Conservation (phyloP, 352 stramenopile genomes). For the Pilasporangium apinafurcum region DNA sequence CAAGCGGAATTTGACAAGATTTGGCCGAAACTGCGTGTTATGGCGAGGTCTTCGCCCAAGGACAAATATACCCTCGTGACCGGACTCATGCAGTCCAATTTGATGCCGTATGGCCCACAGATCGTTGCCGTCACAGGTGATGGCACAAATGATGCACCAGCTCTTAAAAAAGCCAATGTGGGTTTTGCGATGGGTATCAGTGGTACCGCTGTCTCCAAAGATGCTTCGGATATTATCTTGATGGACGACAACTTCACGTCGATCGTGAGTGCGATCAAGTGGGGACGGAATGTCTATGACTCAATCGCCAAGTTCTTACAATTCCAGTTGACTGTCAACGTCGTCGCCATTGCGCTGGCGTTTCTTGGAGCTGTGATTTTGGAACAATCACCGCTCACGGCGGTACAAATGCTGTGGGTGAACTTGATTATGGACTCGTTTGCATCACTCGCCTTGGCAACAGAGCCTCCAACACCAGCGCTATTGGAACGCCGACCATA, state of each 20-base stretch:
- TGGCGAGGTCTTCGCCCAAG: slow-evolving; percentile 91
- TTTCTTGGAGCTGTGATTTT: slow-evolving; percentile 85
- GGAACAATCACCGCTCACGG: slow-evolving; percentile 87
- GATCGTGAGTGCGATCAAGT: slow-evolving; percentile 95
- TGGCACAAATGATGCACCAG: slow-evolving; percentile 95
- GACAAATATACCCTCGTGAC: slow-evolving; percentile 97
- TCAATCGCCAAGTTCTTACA: slow-evolving; percentile 98
- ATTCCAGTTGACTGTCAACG: slow-evolving; percentile 97
- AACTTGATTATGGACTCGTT: slow-evolving; percentile 99
- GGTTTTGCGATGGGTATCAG: slow-evolving; percentile 97
- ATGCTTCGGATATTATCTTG: slow-evolving; percentile 95
- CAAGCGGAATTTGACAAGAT: slow-evolving; percentile 90
- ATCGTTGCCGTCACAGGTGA: slow-evolving; percentile 95
- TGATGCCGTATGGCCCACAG: slow-evolving; percentile 75
- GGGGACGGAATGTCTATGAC: slow-evolving; percentile 95
- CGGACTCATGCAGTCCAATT: slow-evolving; percentile 81
- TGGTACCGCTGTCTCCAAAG: slow-evolving; percentile 93
- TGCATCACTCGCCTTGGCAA: slow-evolving; percentile 92
- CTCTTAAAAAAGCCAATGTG: slow-evolving; percentile 96
- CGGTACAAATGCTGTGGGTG: slow-evolving; percentile 97
- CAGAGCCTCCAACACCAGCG: slow-evolving; percentile 84
- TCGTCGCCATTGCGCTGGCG: slow-evolving; percentile 91
- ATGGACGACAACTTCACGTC: slow-evolving; percentile 97
- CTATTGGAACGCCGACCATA: slow-evolving; percentile 93
- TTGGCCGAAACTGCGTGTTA: slow-evolving; percentile 88